Evolutionary conservation across 2,329 filamentous ascomycete genomes (phyloP), one percentile per base, ranked within the genome.

Genomic region (Neoscytalidium dimidiatum): DNA sequence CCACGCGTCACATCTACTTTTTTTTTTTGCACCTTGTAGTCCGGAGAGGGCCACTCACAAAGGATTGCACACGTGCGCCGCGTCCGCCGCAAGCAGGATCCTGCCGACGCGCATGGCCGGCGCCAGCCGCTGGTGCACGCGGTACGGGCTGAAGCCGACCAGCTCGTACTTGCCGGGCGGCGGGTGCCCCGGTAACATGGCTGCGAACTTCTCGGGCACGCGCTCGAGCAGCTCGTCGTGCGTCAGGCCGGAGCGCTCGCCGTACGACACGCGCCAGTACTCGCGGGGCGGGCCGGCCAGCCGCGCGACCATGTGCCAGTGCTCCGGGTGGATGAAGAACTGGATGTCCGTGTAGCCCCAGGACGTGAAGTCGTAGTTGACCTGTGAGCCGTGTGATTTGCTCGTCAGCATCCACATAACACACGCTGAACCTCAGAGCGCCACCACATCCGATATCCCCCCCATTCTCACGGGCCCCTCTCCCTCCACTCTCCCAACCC

Each of bases 241-340:
- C 0, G 81, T 82, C 13, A 89, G 78, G 1, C 82, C 83, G 0
- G 81, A 78, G 0, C 75, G 76, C 68, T 90, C 88, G 61, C 86
- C 86, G 69, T 90, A 90, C 0, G 87, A 87, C 38, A 90, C 84
- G 14, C 87, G 83, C 78, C 87, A 90, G 9, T 90, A 74, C 0
- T 85, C 86, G 62, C 88, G 85, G 1, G 56, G 56, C 38, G 56
- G 56, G 26, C 61, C 61, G 2, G 75, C 77, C 67, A 90, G 85
- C 46, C 80, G 83, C 2, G 87, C 86, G 1, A 85, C 85, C 86
- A 89, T 87, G 77, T 85, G 79, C 74, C 85, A 89, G 69, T 90
- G 80, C 23, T 85, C 82, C 0, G 86, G 86, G 68, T 90, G 82
- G 33, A 88, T 80, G 67, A 88, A 85, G 72, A 88, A 88, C 71